Base-by-base conservation (phyloP, 2,329 filamentous ascomycete species). In the Calonectria multiphialidica region DNA sequence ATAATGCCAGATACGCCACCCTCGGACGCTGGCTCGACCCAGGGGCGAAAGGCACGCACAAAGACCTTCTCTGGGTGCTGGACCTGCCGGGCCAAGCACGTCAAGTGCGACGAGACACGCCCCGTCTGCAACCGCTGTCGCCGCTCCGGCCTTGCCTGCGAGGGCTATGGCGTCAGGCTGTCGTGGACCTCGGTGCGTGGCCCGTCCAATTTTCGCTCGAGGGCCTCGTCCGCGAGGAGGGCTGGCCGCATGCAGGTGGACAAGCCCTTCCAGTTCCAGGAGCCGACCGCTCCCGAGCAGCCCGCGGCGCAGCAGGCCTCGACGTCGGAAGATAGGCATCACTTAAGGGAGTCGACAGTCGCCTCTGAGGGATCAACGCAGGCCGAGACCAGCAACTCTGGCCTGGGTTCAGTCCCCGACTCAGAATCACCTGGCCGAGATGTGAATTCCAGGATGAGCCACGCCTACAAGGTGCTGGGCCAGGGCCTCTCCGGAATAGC, bases 61-160 rank as follows among this genome's bases (percentile, higher is more conserved):
- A 79, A 79, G 70, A 79, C 70, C 18, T 79, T 79, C 18, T 78
- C 77, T 2, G 77, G 77, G 21, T 79, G 77, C 61, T 79, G 77
- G 77, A 79, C 77, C 0, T 79, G 77, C 70, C 70, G 77, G 7
- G 76, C 77, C 7, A 79, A 78, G 37, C 77, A 79, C 30, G 67
- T 79, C 67, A 79, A 79, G 40, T 82, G 80, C 59, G 81, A 82
- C 59, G 77, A 79, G 62, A 63, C 72, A 0, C 74, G 76, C 4
- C 77, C 77, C 0, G 53, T 66, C 1, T 79, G 77, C 42, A 59
- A 72, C 15, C 77, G 77, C 6, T 79, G 77, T 23, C 76, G 66
- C 1, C 73, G 72, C 16, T 71, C 76, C 0, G 77, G 77, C 1
- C 18, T 77, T 0, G 61, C 68, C 3, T 79, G 77, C 1, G 77